Base-by-base conservation (phyloP, 768 basidiomycete species). In the Pulveroboletus sp. region DNA sequence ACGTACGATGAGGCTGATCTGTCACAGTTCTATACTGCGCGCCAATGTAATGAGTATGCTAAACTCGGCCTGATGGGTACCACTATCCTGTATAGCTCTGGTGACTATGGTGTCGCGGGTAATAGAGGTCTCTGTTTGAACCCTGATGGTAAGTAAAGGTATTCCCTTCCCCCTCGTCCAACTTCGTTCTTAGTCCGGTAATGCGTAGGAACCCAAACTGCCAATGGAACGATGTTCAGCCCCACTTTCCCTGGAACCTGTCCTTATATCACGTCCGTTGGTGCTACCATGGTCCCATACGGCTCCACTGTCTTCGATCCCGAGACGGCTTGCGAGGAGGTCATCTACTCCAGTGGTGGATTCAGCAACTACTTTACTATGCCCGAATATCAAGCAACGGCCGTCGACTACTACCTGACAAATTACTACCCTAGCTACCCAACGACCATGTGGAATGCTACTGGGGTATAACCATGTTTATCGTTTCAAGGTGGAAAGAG, bases 31-130 rank as follows among this genome's bases (percentile, higher is more conserved):
- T 75, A 73, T 50, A 62, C 70, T 20, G 56, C 54, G 32, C 70
- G 75, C 29, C 73, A 75, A 45, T 76, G 75, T 55, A 52, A 62
- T 5, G 76, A 77, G 52, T 78, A 76, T 49, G 76, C 64, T 27
- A 77, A 77, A 51, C 62, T 73, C 12, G 73, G 73, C 23, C 51
- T 74, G 20, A 58, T 73, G 59, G 73, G 75, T 41, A 38, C 60
- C n/a, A 72, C 75, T 4, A 42, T 77, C 20, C 55, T 77, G 31
- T 78, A 73, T 51, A 65, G 68, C 25, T 73, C 75, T 7, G 76
- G 76, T 19, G 75, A 78, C 49, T 59, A 58, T 25, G 75, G 75
- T 42, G 76, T 76, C n/a, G 73, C 70, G 1, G 74, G 73, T 1
- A 49, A 52, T 29, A 53, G 40, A 6, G 61, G 53, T 19, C 11